These are phyloP conservation scores for Paramecium pentaurelia DNA, from an alignment of 73 alveolate genomes.

Conservation along the genomic window DNA sequence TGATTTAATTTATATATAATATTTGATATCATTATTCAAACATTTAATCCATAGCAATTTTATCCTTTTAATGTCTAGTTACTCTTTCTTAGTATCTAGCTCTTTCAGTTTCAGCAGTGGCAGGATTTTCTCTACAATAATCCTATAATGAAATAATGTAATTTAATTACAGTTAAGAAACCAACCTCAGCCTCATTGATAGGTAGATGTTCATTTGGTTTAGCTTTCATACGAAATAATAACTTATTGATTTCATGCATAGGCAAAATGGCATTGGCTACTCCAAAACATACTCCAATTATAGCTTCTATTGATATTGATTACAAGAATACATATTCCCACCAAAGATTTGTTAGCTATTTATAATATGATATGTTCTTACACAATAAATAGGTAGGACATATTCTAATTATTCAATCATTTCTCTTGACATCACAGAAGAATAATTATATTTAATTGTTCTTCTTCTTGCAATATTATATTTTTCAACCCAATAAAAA, in stretches of 20 bases:
- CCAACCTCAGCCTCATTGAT: constrained; percentile 33
- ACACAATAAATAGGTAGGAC: constrained; percentile 56
- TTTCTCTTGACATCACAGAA: constrained; percentile 45
- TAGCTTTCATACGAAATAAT: not conserved
- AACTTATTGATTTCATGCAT: constrained; percentile 49
- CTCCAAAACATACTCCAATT: not conserved
- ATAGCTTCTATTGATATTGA: not conserved
- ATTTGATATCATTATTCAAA: not conserved
- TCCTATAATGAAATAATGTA: not conserved
- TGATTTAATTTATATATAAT: not conserved
- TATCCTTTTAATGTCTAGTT: not conserved
- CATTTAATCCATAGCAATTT: not conserved
- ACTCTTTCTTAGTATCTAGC: not conserved
- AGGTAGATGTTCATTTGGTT: constrained; percentile 5
- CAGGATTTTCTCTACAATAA: constrained; percentile 64
- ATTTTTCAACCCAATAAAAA: constrained; percentile 58
- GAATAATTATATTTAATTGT: constrained; percentile 34
- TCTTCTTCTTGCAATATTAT: constrained; percentile 54
- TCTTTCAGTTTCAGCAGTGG: constrained; percentile 41
- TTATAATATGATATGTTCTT: not conserved
- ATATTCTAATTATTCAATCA: constrained; percentile 54
- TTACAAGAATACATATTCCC: constrained; percentile 17
- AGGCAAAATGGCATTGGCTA: constrained; percentile 46
- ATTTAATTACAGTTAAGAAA: not conserved
- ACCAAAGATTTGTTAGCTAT: constrained; percentile 1